phyloP scores from a whole-genome alignment of 805 yeast genomes.

The Dipodascus geniculatus region DNA sequence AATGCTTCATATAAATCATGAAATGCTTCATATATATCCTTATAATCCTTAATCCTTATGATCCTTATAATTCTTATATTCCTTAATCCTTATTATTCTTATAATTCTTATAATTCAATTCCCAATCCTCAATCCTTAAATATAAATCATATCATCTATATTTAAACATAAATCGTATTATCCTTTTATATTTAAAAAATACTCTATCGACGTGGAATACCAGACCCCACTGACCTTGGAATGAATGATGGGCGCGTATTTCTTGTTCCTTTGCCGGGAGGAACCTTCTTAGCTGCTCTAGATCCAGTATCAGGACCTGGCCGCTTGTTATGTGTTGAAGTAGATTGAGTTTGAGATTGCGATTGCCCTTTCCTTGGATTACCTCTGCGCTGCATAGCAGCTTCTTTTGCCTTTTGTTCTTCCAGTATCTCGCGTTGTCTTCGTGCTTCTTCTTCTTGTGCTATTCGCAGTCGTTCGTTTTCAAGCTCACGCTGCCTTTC shows the following conservation, averaged over 20 bases:
- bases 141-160: too few relatives aligned
- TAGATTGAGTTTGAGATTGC: background rate
- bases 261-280: background rate
- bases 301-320: background rate
- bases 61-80: too few relatives aligned
- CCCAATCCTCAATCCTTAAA: too few relatives aligned
- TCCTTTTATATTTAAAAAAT: too few relatives aligned
- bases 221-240: background rate
- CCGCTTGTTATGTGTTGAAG: background rate
- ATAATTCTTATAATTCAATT: too few relatives aligned
- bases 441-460: background rate
- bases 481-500: constrained; percentile 9
- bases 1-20: too few relatives aligned
- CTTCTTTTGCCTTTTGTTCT: constrained; percentile 1
- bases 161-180: too few relatives aligned
- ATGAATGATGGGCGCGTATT: background rate
- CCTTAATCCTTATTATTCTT: too few relatives aligned
- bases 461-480: background rate
- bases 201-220: background rate
- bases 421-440: background rate
- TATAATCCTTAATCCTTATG: too few relatives aligned
- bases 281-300: background rate
- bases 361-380: background rate
- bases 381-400: background rate
- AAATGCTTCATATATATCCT: too few relatives aligned